Base-by-base conservation (phyloP, 495 filamentous ascomycete genomes). In the Bacidia gigantensis region DNA sequence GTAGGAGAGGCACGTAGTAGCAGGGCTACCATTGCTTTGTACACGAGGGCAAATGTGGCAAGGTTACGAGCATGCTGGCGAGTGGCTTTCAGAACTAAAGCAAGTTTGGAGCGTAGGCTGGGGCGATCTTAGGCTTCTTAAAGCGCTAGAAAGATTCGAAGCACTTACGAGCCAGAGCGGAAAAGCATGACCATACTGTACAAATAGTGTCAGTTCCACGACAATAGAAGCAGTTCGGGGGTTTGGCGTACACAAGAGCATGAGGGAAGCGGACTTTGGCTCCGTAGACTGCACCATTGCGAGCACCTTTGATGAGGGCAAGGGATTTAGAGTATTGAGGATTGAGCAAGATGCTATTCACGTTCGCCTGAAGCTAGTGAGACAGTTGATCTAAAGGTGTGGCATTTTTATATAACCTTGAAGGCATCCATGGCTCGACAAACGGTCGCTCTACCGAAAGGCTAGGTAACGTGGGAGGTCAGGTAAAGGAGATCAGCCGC, bases 251-350 rank as follows among this genome's bases (percentile, higher is more conserved):
- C 83, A 98, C 92, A 54, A 98, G 77, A 49, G 92, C 92, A 71
- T 98, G 92, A 60, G 92, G 92, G 73, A 97, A 96, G 57, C 92
- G 89, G 65, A 99, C 87, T 78, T 97, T 99, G 59, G 89, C 81
- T 24, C 92, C 92, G 70, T 97, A 99, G 53, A 96, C 87, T 56
- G 88, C 80, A 65, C 92, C 92, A 83, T 97, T 99, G 66, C 92
- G 89, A 46, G 89, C 80, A 55, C 77, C 86, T 72, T 99, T 99
- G 61, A 90, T 53, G 57, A 99, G 72, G 23, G 84, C 74, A 24
- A 99, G 78, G 49, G 87, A 60, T 58, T 87, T 86, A 52, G 87
- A 83, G 66, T 95, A 83, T 55, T 78, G 70, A 2, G 90, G 87
- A 65, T 97, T 79, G 35, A 90, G 81, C 53, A 95, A 68, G 45